Evolutionary conservation across 1,284 basidiomycete species (phyloP).

Genomic region (Marasmius oreades): DNA sequence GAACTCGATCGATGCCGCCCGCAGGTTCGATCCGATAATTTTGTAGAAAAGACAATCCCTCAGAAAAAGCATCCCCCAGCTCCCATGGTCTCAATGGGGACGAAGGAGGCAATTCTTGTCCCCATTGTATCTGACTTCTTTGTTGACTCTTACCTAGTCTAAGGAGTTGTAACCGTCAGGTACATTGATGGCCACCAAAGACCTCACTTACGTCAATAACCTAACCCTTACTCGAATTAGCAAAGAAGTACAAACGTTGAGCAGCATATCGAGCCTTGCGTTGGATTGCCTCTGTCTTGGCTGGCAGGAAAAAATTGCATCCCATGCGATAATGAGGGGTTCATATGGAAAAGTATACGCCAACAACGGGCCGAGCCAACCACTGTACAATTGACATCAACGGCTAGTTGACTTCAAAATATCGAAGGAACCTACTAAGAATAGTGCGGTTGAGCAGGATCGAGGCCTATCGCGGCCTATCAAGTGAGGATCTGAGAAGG

Average conservation of each 20-base stretch:
- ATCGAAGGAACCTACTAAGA: conserved; percentile 57
- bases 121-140: conserved; percentile 52
- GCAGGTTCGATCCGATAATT: conserved; percentile 58
- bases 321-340: conserved; percentile 63
- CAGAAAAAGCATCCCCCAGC: conserved; percentile 59
- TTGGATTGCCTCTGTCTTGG: conserved; percentile 51
- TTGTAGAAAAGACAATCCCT: conserved; percentile 62
- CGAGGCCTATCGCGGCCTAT: conserved; percentile 57
- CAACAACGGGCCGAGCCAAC: conserved; percentile 72
- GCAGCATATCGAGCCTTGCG: conserved; percentile 60
- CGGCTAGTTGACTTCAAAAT: background rate
- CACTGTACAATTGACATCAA: conserved; percentile 37
- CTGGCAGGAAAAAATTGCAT: conserved; percentile 60
- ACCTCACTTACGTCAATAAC: conserved; percentile 48
- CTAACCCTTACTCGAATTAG: conserved; percentile 52
- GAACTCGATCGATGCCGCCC: conserved; percentile 66
- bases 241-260: conserved; percentile 69
- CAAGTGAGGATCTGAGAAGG: conserved; percentile 6
- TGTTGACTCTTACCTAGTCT: conserved; percentile 53
- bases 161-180: conserved; percentile 3
- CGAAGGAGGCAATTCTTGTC: conserved; percentile 39
- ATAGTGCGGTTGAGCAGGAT: conserved; percentile 73
- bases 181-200: background rate
- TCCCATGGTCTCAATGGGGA: conserved; percentile 51
- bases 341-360: conserved; percentile 66